Conservation (phyloP, 441 rosid species). For the Bruguiera hainesii region DNA sequence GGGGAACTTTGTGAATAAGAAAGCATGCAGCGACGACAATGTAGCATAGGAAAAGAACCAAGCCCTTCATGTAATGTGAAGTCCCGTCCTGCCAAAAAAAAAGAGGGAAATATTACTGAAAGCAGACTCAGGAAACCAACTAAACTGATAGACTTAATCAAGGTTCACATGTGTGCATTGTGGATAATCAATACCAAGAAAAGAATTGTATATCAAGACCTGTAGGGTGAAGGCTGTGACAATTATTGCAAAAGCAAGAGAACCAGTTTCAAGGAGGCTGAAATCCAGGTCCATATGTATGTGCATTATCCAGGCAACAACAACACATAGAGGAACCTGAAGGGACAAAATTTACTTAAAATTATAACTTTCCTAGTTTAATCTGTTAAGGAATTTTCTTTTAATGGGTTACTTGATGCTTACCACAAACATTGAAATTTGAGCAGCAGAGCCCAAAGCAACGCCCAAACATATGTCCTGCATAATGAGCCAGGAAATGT, state of each 20-base stretch:
- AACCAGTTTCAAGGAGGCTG: conserved; percentile 73
- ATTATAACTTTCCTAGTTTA: conserved; percentile 37
- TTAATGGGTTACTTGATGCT: conserved; percentile 11
- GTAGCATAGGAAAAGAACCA: conserved; percentile 65
- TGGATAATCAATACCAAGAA: not conserved
- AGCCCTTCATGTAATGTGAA: conserved; percentile 87
- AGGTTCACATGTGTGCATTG: too few species aligned
- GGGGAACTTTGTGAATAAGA: conserved; percentile 51
- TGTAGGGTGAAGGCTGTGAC: conserved; percentile 76
- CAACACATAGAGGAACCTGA: conserved; percentile 63
- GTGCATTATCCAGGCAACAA: conserved; percentile 72
- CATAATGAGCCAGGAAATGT: conserved; percentile 1
- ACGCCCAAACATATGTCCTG: conserved; percentile 90
- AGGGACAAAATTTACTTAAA: not conserved
- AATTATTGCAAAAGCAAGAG: conserved; percentile 68
- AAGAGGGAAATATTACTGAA: not conserved
- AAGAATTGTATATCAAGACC: conserved; percentile 30
- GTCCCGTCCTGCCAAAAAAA: conserved; percentile 66
- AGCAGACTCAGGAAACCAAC: not conserved
- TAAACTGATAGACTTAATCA: too few species aligned
- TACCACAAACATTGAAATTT: conserved; percentile 83
- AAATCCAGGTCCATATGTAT: conserved; percentile 85
- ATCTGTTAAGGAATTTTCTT: conserved; percentile 33
- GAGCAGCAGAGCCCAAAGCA: conserved; percentile 87
- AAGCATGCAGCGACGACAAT: conserved; percentile 69